Conservation (phyloP, 768 basidiomycete genomes). For the Gloeostereum incarnatum region DNA sequence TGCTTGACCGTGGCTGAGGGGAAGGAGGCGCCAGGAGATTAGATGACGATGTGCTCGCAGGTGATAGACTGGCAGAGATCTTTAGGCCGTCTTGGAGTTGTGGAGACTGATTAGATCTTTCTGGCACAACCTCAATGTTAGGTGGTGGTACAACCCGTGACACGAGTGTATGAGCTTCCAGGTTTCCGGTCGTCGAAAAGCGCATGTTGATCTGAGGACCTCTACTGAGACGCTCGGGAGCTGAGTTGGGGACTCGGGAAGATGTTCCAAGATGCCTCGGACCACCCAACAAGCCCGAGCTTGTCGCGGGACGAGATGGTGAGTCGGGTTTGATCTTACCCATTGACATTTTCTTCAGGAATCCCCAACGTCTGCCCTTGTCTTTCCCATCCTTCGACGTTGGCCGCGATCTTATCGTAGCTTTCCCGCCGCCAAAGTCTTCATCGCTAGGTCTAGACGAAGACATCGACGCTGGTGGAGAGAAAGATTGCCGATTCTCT, state of each 20-base stretch:
- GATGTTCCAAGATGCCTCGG: conserved; percentile 5
- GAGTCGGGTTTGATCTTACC: conserved; percentile 75
- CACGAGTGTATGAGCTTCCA: conserved; percentile 37
- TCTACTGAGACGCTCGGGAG: conserved; percentile 25
- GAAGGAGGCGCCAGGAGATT: conserved; percentile 34
- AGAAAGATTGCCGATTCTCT: conserved; percentile 2
- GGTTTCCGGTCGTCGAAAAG: conserved; percentile 59
- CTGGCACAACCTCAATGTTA: conserved; percentile 2
- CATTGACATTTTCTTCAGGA: conserved; percentile 98
- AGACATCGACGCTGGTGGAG: not conserved
- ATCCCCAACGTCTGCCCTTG: conserved; percentile 82
- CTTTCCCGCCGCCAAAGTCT: conserved; percentile 13
- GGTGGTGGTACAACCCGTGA: conserved; percentile 8
- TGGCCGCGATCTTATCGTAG: conserved; percentile 13
- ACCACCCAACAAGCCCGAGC: not conserved
- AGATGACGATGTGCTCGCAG: conserved; percentile 17
- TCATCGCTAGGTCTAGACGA: conserved; percentile 3
- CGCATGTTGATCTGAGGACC: conserved; percentile 61
- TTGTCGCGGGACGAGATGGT: conserved; percentile 30
- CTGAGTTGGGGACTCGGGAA: conserved; percentile 12
- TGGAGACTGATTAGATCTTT: not conserved
- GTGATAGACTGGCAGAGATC: conserved; percentile 11
- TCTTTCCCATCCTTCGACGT: conserved; percentile 38
- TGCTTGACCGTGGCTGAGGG: conserved; percentile 42
- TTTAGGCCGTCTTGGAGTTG: not conserved